Evolutionary conservation across 1,139 yeast species (phyloP), one percentile per base, ranked within the genome.

Genomic region (Lodderomyces orthopsilosis): DNA sequence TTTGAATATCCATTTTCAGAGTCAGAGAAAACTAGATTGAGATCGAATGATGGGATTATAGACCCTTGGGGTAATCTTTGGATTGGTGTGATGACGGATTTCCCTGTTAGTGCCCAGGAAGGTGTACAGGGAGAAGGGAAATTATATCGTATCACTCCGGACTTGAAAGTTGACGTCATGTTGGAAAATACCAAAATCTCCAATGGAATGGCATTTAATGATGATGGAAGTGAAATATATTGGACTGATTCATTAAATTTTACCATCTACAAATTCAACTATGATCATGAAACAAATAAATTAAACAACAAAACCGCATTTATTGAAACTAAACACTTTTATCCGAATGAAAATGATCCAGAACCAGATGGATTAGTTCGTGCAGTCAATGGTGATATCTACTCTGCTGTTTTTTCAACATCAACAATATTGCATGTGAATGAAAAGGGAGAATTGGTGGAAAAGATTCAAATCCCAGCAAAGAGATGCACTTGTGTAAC

Each of bases 281-380:
- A 77, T 56, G 79, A 84, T 56, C 50, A 58, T 32, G 64, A 57
- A 13, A 62, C 74, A 2, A 81, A 80, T 36, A 58, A 56, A 14
- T 59, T 82, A 38, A 50, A 71, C 28, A 74, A 80, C 56, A 73
- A 75, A 43, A 55, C 61, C 14, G 58, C 62, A 18, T 75, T 74
- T 51, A 65, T 82, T 37, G 65, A 75, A 35, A 55, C 75, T 27
- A 63, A 62, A 35, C 64, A 67, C 13, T 59, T 46, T 56, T 56
- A 41, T 49, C 65, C 46, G 2, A 46, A 46, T 12, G 40, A 36
- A 22, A 47, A 47, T n/a, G 46, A 40, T 24, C 72, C 84, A 2
- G 93, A 81, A 55, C 96, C 97, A 0, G 98, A 91, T 61, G 98
- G 98, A 28, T 71, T 86, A 52, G 72, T 83, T 17, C 66, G 85